Evolutionary conservation across 2,329 filamentous ascomycete species (phyloP), one percentile per base, ranked within the genome.

Genomic region (Monosporascus cannonballus): DNA sequence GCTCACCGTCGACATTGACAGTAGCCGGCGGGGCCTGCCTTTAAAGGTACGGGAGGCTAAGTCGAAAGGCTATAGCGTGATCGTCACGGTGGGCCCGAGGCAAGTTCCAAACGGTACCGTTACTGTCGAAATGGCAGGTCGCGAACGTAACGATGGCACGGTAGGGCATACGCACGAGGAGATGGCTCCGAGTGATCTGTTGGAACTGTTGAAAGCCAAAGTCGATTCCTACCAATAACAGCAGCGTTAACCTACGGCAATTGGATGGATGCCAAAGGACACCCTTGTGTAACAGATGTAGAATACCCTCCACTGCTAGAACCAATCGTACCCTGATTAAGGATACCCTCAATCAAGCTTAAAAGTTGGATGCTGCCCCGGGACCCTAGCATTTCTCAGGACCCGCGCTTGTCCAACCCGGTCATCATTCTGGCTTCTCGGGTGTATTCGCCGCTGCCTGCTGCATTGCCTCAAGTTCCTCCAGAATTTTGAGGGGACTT

Each of bases 31-130:
- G 49, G 76, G 80, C 1, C 67, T 95, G 8, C 76, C 78, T 2
- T 81, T 84, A 64, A 95, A 94, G 69, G 78, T 90, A 22, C 77
- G 78, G 34, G 83, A 88, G 64, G 90, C 90, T n/a, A 85, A 81
- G 58, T 66, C 71, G 47, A 86, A 84, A 69, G 85, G 85, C 41
- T 94, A 92, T 66, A 84, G 87, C 50, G 75, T 89, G 51, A 83
- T 94, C 50, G 77, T 90, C 34, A 83, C 91, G 1, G 74, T 94
- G 11, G 91, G 91, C 1, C 75, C 82, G 30, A 77, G 77, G 52
- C 84, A 92, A 59, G 69, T 88, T 2, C 70, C 74, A n/a, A 75
- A 74, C 15, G 74, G 76, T 39, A 78, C 75, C n/a, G 73, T 91
- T 34, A 79, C 64, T 27, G 76, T 75, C 34, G 74, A 79, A 51